phyloP scores from a whole-genome alignment of 768 basidiomycete species.

The Tephrocybe sp. region DNA sequence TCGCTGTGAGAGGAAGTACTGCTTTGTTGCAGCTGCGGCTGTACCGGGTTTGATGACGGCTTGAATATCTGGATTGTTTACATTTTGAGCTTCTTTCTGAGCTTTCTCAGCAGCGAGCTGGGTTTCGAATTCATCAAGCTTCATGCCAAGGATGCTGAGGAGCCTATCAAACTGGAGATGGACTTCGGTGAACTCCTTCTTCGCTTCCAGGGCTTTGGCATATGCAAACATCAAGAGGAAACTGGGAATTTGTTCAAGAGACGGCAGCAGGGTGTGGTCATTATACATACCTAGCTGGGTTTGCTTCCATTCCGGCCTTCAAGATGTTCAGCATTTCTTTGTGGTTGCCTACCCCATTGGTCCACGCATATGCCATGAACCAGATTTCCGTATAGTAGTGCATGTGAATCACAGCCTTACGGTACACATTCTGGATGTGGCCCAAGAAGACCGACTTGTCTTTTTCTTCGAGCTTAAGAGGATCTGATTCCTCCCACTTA shows the following conservation, averaged over 20 bases:
- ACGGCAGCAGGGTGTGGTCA: neutral
- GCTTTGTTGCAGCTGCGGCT: slow-evolving; percentile 1
- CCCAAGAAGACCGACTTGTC: slow-evolving; percentile 65
- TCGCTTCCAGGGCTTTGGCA: slow-evolving; percentile 68
- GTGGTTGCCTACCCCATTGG: slow-evolving; percentile 65
- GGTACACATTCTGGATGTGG: slow-evolving; percentile 80
- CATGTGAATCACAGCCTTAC: slow-evolving; percentile 90
- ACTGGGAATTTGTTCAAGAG: slow-evolving; percentile 36
- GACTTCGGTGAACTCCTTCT: slow-evolving; percentile 60
- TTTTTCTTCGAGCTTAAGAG: slow-evolving; percentile 86
- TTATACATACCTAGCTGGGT: slow-evolving; percentile 65
- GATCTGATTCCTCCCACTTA: slow-evolving; percentile 95
- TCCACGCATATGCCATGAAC: slow-evolving; percentile 92
- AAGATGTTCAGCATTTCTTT: slow-evolving; percentile 85
- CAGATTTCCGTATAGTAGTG: slow-evolving; percentile 95
- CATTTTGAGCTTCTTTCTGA: slow-evolving; percentile 32
- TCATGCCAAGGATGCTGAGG: slow-evolving; percentile 58
- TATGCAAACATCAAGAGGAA: slow-evolving; percentile 91
- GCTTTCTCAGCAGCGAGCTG: slow-evolving; percentile 37
- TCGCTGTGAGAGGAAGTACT: slow-evolving; percentile 40
- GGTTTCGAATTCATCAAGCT: slow-evolving; percentile 63
- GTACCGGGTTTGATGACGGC: too few relatives aligned
- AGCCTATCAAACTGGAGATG: slow-evolving; percentile 75
- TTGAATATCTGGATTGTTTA: slow-evolving; percentile 10
- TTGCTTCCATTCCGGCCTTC: slow-evolving; percentile 85